Evolutionary conservation across 805 yeast genomes (phyloP), one percentile per base, ranked within the genome.

Genomic region (Starmerella potacharoeniae): DNA sequence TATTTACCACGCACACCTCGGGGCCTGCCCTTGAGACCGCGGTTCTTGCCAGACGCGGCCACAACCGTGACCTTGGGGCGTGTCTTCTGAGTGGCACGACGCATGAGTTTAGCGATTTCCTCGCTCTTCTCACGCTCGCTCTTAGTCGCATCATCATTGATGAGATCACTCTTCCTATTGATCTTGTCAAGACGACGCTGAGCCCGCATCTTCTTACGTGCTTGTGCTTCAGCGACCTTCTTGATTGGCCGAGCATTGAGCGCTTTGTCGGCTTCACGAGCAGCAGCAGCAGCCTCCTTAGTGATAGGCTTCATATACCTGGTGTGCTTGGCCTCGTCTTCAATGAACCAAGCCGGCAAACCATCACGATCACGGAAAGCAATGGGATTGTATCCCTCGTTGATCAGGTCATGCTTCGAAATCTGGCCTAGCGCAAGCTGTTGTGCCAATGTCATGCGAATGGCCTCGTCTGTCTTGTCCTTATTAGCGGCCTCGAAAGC

Each of bases 141-240:
- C 73, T 86, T 87, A 53, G 82, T 85, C 47, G 78, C 75, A 68
- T 91, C 96, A 42, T 89, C 98, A 65, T 85, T 85, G 68, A 91
- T 89, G 60, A 85, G 63, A 66, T 93, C 97, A 49, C 95, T 84
- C 77, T 91, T 91, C 84, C 86, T 90, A 76, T 86, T 86, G 66
- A 91, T 71, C 72, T 85, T 84, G 68, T 90, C 97, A 60, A 91
- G 73, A 67, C 95, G 81, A 66, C 83, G 81, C 64, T 84, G 76
- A 4, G 97, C 95, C 71, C 96, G 82, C 86, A 86, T 77, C 78
- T 86, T 86, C 83, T 91, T 91, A 71, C 98, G 83, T 29, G 95
- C 97, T 68, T 87, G 83, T 5, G 98, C 98, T 72, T 93, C 99
- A 62, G 86, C 79, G n/a, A 93, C 97, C 79, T 93, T 93, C 80